phyloP scores from a whole-genome alignment of 768 basidiomycete genomes.

The Leccinum ochraceum region DNA sequence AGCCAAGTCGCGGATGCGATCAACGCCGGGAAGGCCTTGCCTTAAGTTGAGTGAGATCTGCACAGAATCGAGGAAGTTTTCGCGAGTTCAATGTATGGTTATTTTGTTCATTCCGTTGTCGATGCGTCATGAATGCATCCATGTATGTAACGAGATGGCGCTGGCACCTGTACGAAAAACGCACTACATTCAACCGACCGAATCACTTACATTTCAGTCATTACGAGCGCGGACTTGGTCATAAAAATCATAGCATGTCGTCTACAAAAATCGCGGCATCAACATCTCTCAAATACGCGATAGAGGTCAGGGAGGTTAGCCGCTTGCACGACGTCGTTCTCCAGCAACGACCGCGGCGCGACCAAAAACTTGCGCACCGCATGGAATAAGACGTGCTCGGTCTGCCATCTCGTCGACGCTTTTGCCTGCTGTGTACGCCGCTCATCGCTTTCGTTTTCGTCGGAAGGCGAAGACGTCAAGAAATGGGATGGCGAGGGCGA shows the following conservation, averaged over 20 bases:
- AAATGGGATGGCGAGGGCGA: constrained; percentile 45
- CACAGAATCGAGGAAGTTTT: no score
- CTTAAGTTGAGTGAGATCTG: constrained; percentile 21
- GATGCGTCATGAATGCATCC: background rate
- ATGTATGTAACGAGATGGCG: background rate
- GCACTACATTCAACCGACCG: background rate
- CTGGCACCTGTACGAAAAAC: background rate
- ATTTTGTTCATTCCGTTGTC: background rate
- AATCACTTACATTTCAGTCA: background rate
- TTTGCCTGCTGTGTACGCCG: constrained; percentile 36
- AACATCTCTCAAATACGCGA: constrained; percentile 93
- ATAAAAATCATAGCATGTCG: background rate
- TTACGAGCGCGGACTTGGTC: background rate
- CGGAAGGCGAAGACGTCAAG: constrained; percentile 12
- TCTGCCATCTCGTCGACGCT: constrained; percentile 72
- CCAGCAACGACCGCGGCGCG: constrained; percentile 66
- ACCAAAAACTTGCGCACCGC: constrained; percentile 75
- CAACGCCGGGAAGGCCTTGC: constrained; percentile 62
- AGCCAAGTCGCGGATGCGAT: constrained; percentile 77
- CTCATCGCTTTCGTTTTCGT: constrained; percentile 46
- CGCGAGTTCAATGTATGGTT: background rate
- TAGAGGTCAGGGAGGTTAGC: constrained; percentile 92
- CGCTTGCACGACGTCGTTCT: constrained; percentile 79
- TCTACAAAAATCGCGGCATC: constrained; percentile 16
- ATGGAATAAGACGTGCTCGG: constrained; percentile 90